These are phyloP conservation scores for Arthrobotrys pseudoclavata DNA, from an alignment of 2,329 filamentous ascomycete genomes.

Conservation along the genomic window DNA sequence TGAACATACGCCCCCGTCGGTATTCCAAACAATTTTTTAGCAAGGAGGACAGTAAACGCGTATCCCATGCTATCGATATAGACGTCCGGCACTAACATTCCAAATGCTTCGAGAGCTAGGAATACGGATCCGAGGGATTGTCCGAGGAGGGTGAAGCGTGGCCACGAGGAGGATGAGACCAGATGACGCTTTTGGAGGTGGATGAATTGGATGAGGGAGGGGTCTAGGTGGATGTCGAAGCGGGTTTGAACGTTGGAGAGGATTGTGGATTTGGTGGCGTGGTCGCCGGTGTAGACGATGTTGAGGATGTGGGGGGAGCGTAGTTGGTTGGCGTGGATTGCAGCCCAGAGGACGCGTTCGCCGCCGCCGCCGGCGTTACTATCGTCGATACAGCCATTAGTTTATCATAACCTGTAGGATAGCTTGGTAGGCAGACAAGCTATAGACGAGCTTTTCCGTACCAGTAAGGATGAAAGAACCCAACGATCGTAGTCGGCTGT, in stretches of 20 bases:
- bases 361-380: slow-evolving; percentile 97
- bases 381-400: slow-evolving; percentile 10
- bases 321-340: slow-evolving; percentile 88
- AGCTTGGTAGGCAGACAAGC: neutral
- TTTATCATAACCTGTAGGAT: slow-evolving; percentile 45
- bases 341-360: slow-evolving; percentile 95
- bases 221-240: slow-evolving; percentile 91
- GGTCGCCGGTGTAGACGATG: slow-evolving; percentile 94
- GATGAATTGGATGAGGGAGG: slow-evolving; percentile 85
- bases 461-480: slow-evolving; percentile 99
- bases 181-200: slow-evolving; percentile 90
- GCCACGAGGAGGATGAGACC: slow-evolving; percentile 88
- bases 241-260: slow-evolving; percentile 82
- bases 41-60: slow-evolving; percentile 86
- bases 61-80: slow-evolving; percentile 99
- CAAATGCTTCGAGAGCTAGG: slow-evolving; percentile 91
- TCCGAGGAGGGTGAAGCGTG: slow-evolving; percentile 91
- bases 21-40: slow-evolving; percentile 84
- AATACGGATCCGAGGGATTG: slow-evolving; percentile 91
- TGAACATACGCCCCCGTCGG: slow-evolving; percentile 95
- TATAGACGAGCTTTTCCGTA: slow-evolving; percentile 66
- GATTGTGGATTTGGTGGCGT: slow-evolving; percentile 86
- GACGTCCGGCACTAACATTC: slow-evolving; percentile 89
- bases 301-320: slow-evolving; percentile 90
- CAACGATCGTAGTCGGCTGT: slow-evolving; percentile 73